Conservation (phyloP, 2,329 filamentous ascomycete genomes). For the Nakataea oryzae region DNA sequence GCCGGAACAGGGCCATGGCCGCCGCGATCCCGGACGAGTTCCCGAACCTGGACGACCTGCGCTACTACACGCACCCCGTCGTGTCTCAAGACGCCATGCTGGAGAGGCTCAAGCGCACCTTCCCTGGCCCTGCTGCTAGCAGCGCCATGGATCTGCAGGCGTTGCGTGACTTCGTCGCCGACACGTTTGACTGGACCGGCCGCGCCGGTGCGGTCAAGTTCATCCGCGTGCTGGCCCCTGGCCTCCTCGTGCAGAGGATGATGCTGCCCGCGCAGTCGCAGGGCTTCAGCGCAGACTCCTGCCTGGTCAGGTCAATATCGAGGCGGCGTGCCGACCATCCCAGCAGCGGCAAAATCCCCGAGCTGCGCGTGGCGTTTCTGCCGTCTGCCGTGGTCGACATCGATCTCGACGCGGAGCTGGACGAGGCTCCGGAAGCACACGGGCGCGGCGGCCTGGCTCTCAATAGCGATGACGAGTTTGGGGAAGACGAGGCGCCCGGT, state of each 20-base stretch:
- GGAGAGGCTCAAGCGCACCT: conserved; percentile 36
- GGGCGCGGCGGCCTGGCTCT: conserved; percentile 45
- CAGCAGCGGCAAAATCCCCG: conserved; percentile 63
- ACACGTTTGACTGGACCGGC: conserved; percentile 81
- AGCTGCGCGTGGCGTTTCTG: conserved; percentile 69
- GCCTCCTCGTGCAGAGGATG: conserved; percentile 56
- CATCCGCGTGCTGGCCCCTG: conserved; percentile 67
- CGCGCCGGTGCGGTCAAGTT: conserved; percentile 75
- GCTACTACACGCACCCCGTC: conserved; percentile 80
- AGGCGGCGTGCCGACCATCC: conserved; percentile 54
- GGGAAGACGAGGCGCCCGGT: conserved; percentile 20
- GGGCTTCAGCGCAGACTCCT: conserved; percentile 24
- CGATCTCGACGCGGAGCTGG: conserved; percentile 62
- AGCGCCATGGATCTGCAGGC: conserved; percentile 47
- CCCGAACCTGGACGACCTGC: conserved; percentile 66
- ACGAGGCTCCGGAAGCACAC: conserved; percentile 32
- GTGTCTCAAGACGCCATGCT: conserved; percentile 57
- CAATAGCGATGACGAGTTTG: conserved; percentile 57
- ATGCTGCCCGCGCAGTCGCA: conserved; percentile 12
- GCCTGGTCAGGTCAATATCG: conserved; percentile 55
- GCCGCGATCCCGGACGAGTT: conserved; percentile 72
- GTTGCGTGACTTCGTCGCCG: conserved; percentile 62
- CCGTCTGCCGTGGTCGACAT: conserved; percentile 70
- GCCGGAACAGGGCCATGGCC: conserved; percentile 57
- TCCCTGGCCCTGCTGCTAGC: conserved; percentile 43